phyloP scores from a whole-genome alignment of 345 rosid species.

The Eutrema heterophyllum region DNA sequence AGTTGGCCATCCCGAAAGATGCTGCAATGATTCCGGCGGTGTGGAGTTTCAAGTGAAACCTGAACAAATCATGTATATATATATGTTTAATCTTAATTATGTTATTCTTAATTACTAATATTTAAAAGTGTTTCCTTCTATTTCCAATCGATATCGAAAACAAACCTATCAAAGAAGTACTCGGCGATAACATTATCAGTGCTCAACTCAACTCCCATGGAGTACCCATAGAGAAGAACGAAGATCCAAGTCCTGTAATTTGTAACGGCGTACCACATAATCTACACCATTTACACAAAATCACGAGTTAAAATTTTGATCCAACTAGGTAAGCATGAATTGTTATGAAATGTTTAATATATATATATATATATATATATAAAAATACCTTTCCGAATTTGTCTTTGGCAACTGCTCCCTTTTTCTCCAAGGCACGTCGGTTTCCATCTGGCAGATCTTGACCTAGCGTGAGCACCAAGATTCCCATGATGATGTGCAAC shows the following conservation, averaged over 20 bases:
- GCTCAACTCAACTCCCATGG: conserved; percentile 62
- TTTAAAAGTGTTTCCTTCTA: not conserved
- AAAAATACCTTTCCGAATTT: conserved; percentile 65
- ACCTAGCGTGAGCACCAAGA: conserved; percentile 62
- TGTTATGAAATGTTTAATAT: no score
- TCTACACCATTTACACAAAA: conserved; percentile 20
- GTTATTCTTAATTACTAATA: not conserved
- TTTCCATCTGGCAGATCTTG: conserved; percentile 85
- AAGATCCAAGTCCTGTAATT: conserved; percentile 70
- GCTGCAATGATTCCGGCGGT: conserved; percentile 56
- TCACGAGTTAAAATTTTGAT: not conserved
- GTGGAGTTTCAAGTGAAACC: conserved; percentile 41
- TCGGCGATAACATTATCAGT: conserved; percentile 68
- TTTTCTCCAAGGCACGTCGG: conserved; percentile 48
- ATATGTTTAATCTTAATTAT: not conserved
- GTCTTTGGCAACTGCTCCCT: conserved; percentile 57
- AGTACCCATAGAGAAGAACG: conserved; percentile 61
- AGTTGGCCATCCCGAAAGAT: conserved; percentile 55
- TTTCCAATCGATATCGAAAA: not conserved
- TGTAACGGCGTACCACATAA: conserved; percentile 50
- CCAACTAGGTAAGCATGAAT: no score
- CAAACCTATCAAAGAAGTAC: conserved; percentile 62
- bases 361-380: no score
- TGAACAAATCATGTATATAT: not conserved
- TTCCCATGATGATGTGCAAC: conserved; percentile 58